Percentiles rank a stretch among this genome's conserved stretches.
Evolutionary conservation across 2,329 filamentous ascomycete genomes (phyloP).

Genomic region (Aspergillus felis): DNA sequence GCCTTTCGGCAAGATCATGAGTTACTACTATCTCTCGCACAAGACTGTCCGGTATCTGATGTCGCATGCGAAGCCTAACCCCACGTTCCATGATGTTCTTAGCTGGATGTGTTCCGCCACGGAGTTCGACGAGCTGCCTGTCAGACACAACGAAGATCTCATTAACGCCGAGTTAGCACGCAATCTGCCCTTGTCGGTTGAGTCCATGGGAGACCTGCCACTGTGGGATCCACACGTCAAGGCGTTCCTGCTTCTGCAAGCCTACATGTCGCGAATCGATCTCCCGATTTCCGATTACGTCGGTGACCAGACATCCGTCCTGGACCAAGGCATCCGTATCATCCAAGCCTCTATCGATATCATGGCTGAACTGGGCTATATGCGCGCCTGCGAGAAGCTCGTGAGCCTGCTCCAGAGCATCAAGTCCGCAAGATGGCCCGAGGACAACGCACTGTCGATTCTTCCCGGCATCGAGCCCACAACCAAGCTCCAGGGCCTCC

Average conservation of each 20-base stretch:
- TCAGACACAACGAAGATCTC: slow-evolving; percentile 96
- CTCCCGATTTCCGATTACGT: slow-evolving; percentile 97
- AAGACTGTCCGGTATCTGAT: slow-evolving; percentile 86
- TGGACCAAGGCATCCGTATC: slow-evolving; percentile 96
- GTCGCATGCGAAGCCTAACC: slow-evolving; percentile 68
- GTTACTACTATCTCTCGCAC: slow-evolving; percentile 97
- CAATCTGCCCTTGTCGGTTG: slow-evolving; percentile 68
- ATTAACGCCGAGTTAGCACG: slow-evolving; percentile 88
- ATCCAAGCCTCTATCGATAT: slow-evolving; percentile 94
- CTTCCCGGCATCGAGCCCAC: slow-evolving; percentile 62
- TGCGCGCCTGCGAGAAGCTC: slow-evolving; percentile 75
- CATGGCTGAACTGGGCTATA: slow-evolving; percentile 79
- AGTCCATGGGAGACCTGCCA: slow-evolving; percentile 62
- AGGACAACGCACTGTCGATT: slow-evolving; percentile 73
- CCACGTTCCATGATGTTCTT: slow-evolving; percentile 75
- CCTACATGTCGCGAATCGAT: slow-evolving; percentile 88
- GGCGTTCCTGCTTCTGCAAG: slow-evolving; percentile 87
- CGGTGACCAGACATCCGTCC: slow-evolving; percentile 79
- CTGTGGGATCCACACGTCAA: slow-evolving; percentile 99
- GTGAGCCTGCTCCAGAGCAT: slow-evolving; percentile 84
- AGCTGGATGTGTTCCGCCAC: slow-evolving; percentile 90
- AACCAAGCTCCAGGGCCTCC: slow-evolving; percentile 22
- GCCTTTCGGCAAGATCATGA: slow-evolving; percentile 95
- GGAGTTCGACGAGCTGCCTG: slow-evolving; percentile 95
- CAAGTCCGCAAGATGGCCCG: slow-evolving; percentile 89